Conservation (phyloP, 2,329 filamentous ascomycete genomes). For the Didymosphaeria variabile region DNA sequence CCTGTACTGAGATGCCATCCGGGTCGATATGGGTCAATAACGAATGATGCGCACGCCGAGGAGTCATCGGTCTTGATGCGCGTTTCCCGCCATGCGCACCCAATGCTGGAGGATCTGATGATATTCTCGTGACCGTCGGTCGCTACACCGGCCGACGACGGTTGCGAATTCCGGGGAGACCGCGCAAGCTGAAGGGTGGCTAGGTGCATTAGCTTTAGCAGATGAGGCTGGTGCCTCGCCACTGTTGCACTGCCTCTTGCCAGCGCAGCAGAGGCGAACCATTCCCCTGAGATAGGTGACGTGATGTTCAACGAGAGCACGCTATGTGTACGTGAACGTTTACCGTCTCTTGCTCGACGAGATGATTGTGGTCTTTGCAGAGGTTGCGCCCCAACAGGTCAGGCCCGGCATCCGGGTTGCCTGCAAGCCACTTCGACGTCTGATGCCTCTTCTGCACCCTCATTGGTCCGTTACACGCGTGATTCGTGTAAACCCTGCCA, state of each 20-base stretch:
- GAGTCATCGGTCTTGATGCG: constrained; percentile 41
- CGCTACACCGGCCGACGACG: constrained; percentile 23
- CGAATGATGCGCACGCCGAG: constrained; percentile 34
- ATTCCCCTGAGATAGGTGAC: constrained; percentile 1
- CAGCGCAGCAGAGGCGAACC: constrained; percentile 39
- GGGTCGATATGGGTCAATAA: constrained; percentile 32
- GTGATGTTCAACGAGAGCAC: neutral
- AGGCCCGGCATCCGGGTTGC: constrained; percentile 39
- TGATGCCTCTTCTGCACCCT: constrained; percentile 35
- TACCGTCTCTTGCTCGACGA: constrained; percentile 29
- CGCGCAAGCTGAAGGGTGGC: constrained; percentile 36
- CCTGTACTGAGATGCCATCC: constrained; percentile 21
- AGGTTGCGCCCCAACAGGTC: constrained; percentile 31
- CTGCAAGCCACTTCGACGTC: constrained; percentile 38
- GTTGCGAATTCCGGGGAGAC: constrained; percentile 17
- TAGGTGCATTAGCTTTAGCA: constrained; percentile 38
- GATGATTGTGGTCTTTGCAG: neutral
- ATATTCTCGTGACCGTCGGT: constrained; percentile 41
- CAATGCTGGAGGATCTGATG: constrained; percentile 26
- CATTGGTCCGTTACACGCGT: constrained; percentile 42
- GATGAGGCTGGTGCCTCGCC: constrained; percentile 47
- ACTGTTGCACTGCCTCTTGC: constrained; percentile 22
- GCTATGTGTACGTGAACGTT: constrained; percentile 10
- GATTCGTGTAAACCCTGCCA: constrained; percentile 34
- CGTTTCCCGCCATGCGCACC: constrained; percentile 35